Conservation (phyloP, 1,139 yeast genomes). For the Yamadazyma kanchanaburiensis region DNA sequence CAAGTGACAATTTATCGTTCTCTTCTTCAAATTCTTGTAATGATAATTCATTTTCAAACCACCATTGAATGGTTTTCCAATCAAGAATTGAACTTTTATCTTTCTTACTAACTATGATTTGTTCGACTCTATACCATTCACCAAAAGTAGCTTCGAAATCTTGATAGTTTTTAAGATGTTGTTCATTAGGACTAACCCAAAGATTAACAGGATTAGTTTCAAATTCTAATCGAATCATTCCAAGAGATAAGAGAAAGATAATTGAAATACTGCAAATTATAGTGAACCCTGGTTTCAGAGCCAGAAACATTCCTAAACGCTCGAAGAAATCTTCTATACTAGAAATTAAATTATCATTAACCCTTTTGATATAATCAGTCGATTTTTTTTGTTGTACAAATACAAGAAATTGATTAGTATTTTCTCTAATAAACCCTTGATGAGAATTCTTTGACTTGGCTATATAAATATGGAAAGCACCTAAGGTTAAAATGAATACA, state of each 20-base stretch:
- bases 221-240: conserved; percentile 50
- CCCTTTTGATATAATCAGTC: conserved; percentile 3
- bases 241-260: conserved; percentile 48
- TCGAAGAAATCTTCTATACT: conserved; percentile 34
- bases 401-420: conserved; percentile 12
- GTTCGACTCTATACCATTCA: conserved; percentile 88
- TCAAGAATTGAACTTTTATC: conserved; percentile 53
- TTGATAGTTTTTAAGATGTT: conserved; percentile 63
- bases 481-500: conserved; percentile 28
- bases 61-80: conserved; percentile 77
- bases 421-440: too few relatives aligned
- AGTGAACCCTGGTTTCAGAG: conserved; percentile 55
- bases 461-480: conserved; percentile 36
- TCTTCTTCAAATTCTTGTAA: conserved; percentile 31
- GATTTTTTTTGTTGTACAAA: conserved; percentile 13
- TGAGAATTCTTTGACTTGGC: conserved; percentile 15
- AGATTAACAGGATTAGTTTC: conserved; percentile 79
- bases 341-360: conserved; percentile 13
- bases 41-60: conserved; percentile 73
- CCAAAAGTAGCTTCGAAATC: conserved; percentile 82
- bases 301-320: conserved; percentile 50
- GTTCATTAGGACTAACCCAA: conserved; percentile 88
- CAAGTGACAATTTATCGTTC: conserved; percentile 31
- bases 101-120: conserved; percentile 70
- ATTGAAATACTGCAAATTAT: conserved; percentile 44